phyloP scores from a whole-genome alignment of 768 basidiomycete genomes.

The Hydnomerulius pinastri region DNA sequence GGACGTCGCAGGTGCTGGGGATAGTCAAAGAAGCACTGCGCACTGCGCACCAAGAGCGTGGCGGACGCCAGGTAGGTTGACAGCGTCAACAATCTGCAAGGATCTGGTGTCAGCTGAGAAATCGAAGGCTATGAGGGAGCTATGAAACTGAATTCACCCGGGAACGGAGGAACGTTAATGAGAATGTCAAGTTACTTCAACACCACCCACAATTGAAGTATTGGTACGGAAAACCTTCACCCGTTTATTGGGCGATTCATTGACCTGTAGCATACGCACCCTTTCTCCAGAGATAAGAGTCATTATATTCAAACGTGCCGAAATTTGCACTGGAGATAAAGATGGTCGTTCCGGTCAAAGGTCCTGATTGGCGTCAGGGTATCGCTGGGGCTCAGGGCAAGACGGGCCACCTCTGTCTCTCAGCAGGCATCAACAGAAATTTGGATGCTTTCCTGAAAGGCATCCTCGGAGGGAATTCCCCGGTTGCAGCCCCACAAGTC shows the following conservation, averaged over 20 bases:
- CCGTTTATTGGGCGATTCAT: conserved; percentile 15
- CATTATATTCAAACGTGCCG: conserved; percentile 1
- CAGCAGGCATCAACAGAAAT: not conserved
- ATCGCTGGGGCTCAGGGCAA: no score
- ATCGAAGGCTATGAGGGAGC: not conserved
- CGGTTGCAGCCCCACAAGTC: no score
- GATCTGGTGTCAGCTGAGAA: not conserved
- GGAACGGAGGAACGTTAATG: conserved; percentile 13
- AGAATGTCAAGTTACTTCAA: conserved; percentile 22
- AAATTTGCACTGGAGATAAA: not conserved
- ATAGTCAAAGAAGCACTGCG: conserved; percentile 20
- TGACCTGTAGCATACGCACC: conserved; percentile 9
- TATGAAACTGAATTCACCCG: conserved; percentile 1
- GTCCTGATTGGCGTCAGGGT: no score
- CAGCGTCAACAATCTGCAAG: conserved; percentile 18
- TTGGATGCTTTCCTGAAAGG: no score
- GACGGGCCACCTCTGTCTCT: no score
- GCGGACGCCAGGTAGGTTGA: conserved; percentile 11
- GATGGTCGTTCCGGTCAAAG: no score
- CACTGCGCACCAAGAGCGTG: conserved; percentile 2
- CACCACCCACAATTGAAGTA: no score
- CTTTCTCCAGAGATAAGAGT: not conserved
- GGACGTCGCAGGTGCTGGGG: no score
- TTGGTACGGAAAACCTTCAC: conserved; percentile 21
- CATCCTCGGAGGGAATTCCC: no score